A percentile compares a stretch with the other conserved stretches of the same genome.
These are phyloP conservation scores for Metschnikowia henanensis DNA, from an alignment of 805 yeast species.

Conservation along the genomic window DNA sequence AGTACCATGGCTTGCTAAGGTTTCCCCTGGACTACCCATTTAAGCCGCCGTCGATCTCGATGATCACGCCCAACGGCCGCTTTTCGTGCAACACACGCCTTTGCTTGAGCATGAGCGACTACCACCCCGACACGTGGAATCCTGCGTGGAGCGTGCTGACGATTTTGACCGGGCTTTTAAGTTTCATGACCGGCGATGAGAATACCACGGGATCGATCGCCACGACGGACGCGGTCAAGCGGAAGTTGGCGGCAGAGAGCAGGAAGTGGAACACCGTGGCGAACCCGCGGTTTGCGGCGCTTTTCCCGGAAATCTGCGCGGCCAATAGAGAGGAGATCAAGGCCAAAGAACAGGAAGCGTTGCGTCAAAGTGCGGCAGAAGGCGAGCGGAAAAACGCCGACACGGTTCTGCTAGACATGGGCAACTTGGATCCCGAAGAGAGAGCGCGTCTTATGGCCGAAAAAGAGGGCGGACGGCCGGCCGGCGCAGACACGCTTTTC, in stretches of 20 bases:
- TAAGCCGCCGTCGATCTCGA: constrained; percentile 86
- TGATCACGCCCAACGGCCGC: constrained; percentile 89
- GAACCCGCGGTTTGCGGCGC: constrained; percentile 55
- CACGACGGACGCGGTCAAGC: constrained; percentile 60
- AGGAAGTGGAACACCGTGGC: constrained; percentile 56
- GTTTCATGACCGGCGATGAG: constrained; percentile 91
- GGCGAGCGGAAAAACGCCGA: background rate
- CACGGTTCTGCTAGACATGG: constrained; percentile 29
- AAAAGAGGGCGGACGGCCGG: constrained; percentile 10
- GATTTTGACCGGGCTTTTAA: constrained; percentile 79
- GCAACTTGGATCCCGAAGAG: constrained; percentile 65
- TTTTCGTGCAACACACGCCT: constrained; percentile 78
- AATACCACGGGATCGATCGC: constrained; percentile 79
- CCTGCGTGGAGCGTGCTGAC: constrained; percentile 96
- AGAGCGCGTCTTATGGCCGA: constrained; percentile 43
- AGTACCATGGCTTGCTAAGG: constrained; percentile 83
- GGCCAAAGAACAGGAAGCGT: constrained; percentile 19
- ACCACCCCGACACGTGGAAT: constrained; percentile 94
- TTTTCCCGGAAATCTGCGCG: constrained; percentile 69
- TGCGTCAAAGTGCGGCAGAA: constrained; percentile 8
- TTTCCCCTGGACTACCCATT: constrained; percentile 89
- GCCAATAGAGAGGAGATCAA: constrained; percentile 38
- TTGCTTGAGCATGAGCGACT: constrained; percentile 92
- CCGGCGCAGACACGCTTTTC: constrained; percentile 13
- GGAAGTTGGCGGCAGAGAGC: constrained; percentile 57